phyloP scores from a whole-genome alignment of 139 green algal genomes.

The Chlamydomonas sp. region DNA sequence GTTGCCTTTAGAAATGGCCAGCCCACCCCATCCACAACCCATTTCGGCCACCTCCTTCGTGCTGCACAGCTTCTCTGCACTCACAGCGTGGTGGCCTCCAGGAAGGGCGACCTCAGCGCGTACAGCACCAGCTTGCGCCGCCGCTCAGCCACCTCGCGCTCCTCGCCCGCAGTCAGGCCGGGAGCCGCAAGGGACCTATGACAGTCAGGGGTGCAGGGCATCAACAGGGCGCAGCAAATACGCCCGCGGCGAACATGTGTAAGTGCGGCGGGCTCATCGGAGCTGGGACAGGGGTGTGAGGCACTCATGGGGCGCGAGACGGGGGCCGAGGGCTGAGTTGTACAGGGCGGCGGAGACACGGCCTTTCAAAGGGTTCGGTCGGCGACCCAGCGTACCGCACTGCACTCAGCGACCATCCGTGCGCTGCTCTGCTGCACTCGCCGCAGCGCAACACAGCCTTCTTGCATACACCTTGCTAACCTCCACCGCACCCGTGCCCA shows the following conservation, averaged over 20 bases:
- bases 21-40: not conserved
- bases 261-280: not conserved
- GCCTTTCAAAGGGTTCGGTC: no score
- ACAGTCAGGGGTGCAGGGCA: not conserved
- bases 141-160: conserved; percentile 46
- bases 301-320: no score
- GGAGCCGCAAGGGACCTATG: conserved; percentile 18
- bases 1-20: not conserved
- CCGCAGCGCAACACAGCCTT: no score
- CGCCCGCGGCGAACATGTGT: not conserved
- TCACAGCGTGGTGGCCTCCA: conserved; percentile 39
- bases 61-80: not conserved
- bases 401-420: no score
- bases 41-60: not conserved
- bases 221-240: no score
- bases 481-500: no score
- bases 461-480: no score
- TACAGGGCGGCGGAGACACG: no score
- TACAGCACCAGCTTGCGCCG: conserved; percentile 56
- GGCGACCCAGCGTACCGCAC: no score
- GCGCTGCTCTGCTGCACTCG: no score
- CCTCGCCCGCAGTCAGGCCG: conserved; percentile 32
- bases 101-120: conserved; percentile 59
- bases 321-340: no score
- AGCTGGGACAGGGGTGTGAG: no score